Percentiles rank a stretch among this genome's conserved stretches.
These are phyloP conservation scores for Brasenia schreberi DNA, from an alignment of 164 flowering plant species.

Conservation along the genomic window DNA sequence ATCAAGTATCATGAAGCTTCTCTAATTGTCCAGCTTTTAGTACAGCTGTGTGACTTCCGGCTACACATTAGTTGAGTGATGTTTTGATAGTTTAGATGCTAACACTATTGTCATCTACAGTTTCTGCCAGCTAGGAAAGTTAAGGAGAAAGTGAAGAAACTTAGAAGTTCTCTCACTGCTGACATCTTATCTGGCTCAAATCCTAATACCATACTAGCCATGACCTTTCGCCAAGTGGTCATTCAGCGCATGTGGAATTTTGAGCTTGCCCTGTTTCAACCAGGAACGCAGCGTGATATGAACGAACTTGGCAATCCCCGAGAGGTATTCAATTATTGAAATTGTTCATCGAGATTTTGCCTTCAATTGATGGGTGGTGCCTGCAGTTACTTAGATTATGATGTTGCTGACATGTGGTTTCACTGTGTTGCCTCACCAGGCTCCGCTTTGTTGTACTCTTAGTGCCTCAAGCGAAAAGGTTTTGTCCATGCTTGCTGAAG, in stretches of 20 bases:
- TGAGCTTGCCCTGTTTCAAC: slow-evolving; percentile 46
- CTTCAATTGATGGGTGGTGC: background rate
- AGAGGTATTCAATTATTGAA: slow-evolving; percentile 41
- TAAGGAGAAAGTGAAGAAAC: slow-evolving; percentile 61
- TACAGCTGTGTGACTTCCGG: no score
- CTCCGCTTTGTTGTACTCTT: slow-evolving; percentile 35
- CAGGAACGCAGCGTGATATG: slow-evolving; percentile 71
- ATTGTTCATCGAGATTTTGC: slow-evolving; percentile 2
- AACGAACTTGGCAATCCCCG: slow-evolving; percentile 56
- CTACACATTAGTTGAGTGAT: no score
- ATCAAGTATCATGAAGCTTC: no score
- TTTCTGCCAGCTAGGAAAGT: slow-evolving; percentile 72
- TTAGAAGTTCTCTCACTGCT: slow-evolving; percentile 29
- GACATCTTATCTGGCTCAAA: slow-evolving; percentile 33
- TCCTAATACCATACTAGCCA: slow-evolving; percentile 61
- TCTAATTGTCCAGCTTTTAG: no score
- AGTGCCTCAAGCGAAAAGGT: slow-evolving; percentile 52
- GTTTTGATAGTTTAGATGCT: background rate
- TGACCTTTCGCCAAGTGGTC: slow-evolving; percentile 92
- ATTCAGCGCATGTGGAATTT: slow-evolving; percentile 58
- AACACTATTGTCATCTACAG: slow-evolving; percentile 20
- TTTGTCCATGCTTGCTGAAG: slow-evolving; percentile 71
- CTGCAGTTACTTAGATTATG: background rate
- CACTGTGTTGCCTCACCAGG: slow-evolving; percentile 61
- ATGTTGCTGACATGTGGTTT: background rate